A percentile compares a stretch with the other conserved stretches of the same genome.
Evolutionary conservation across 225 moss, liverwort and hornwort genomes (phyloP).

Genomic region (Ulota crispa): DNA sequence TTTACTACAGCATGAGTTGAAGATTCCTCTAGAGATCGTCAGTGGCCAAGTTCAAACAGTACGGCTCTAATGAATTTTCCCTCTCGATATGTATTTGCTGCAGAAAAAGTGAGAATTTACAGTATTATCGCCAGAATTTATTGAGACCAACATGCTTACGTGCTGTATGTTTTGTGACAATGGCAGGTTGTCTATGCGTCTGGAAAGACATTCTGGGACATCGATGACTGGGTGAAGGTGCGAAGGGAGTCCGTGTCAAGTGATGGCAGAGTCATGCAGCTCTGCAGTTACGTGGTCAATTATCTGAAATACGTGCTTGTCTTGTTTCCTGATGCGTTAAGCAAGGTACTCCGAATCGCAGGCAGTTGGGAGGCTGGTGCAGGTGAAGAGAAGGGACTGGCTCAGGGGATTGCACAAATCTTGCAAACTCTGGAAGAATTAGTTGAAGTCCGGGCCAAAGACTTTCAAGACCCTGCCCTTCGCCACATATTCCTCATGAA

Average conservation of each 20-base stretch:
- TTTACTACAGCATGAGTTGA: not conserved
- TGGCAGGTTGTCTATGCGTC: constrained; percentile 66
- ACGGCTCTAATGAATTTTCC: not conserved
- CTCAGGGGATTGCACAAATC: constrained; percentile 57
- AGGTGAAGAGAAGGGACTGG: constrained; percentile 53
- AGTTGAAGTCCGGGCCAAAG: constrained; percentile 56
- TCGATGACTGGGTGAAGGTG: constrained; percentile 60
- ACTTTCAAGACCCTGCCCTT: constrained; percentile 56
- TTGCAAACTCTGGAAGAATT: constrained; percentile 67
- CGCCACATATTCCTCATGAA: constrained; percentile 87
- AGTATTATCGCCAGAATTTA: not conserved
- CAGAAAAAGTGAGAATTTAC: not conserved
- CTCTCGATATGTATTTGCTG: not conserved
- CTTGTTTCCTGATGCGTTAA: constrained; percentile 69
- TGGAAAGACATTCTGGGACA: constrained; percentile 64
- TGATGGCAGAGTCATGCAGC: constrained; percentile 67
- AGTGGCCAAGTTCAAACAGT: not conserved
- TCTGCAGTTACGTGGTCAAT: constrained; percentile 87
- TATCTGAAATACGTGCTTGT: constrained; percentile 69
- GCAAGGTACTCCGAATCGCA: constrained; percentile 71
- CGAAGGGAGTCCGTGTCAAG: constrained; percentile 50
- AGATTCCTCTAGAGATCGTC: not conserved
- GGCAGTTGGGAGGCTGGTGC: constrained; percentile 51
- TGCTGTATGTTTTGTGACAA: constrained; percentile 1
- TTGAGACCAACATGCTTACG: not conserved